Conservation (phyloP, 2,329 filamentous ascomycete species). For the Penicillium occitanis region DNA sequence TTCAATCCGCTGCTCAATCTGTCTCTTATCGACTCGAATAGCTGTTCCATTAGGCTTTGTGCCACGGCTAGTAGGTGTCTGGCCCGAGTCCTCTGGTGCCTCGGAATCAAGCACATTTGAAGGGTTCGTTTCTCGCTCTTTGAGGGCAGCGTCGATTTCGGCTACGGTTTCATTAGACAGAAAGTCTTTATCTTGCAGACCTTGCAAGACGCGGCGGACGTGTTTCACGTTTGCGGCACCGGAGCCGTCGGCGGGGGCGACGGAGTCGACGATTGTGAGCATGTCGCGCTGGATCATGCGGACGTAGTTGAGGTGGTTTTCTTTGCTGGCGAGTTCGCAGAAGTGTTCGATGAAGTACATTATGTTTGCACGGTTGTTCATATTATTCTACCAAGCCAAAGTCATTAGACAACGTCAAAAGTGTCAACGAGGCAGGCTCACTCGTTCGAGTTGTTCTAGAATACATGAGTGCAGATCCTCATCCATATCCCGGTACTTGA, state of each 20-base stretch:
- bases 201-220: slow-evolving; percentile 74
- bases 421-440: slow-evolving; percentile 40
- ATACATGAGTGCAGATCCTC: slow-evolving; percentile 98
- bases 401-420: background rate
- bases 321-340: slow-evolving; percentile 77
- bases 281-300: slow-evolving; percentile 96
- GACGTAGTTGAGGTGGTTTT: slow-evolving; percentile 76
- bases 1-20: slow-evolving; percentile 94
- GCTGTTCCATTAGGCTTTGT: slow-evolving; percentile 37
- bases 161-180: slow-evolving; percentile 70
- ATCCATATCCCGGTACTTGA: slow-evolving; percentile 91
- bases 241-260: slow-evolving; percentile 80
- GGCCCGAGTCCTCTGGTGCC: slow-evolving; percentile 33
- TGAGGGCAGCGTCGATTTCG: slow-evolving; percentile 81
- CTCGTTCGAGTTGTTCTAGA: slow-evolving; percentile 86
- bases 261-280: slow-evolving; percentile 83
- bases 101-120: slow-evolving; percentile 57
- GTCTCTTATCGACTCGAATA: slow-evolving; percentile 70
- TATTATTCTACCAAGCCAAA: slow-evolving; percentile 64
- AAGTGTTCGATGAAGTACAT: slow-evolving; percentile 99
- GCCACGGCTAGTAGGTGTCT: slow-evolving; percentile 31
- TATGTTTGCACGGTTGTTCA: slow-evolving; percentile 97
- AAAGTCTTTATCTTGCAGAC: slow-evolving; percentile 68
- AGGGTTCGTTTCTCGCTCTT: slow-evolving; percentile 68
- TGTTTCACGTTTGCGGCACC: slow-evolving; percentile 94